Evolutionary conservation across 2,329 filamentous ascomycete genomes (phyloP), one percentile per base, ranked within the genome.

Genomic region (Beauveria pseudobassiana): DNA sequence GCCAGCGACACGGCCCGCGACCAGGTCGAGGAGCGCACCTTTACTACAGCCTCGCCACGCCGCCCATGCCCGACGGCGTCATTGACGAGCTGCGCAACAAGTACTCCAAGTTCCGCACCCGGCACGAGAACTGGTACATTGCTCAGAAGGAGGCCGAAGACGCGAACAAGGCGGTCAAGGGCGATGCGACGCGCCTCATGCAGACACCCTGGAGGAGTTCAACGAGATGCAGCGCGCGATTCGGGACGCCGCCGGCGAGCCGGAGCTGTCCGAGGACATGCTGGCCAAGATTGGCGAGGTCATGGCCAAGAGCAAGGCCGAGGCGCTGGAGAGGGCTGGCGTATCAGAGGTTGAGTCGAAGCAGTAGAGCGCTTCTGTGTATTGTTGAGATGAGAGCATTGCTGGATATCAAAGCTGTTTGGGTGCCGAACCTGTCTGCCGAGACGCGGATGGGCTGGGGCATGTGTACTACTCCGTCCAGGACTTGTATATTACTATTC

Each of bases 61-160:
- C 89, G 28, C 93, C 93, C 16, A 91, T 96, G 82, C 92, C 93
- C 5, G 76, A 80, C 34, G 77, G 75, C n/a, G 83, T 97, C 43
- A 82, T 96, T 66, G 87, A 96, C 73, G 93, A 98, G 79, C 80
- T 98, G 71, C 83, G 92, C 71, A 88, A 89, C 78, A 88, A 87
- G 72, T 96, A 87, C 81, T 90, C 87, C 67, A 85, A 83, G 69
- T 95, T 93, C 84, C 82, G 92, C 70, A 91, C 87, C 59, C 82
- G 90, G 53, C 91, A 96, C 76, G 89, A 92, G 65, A 77, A 83
- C 51, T 88, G 88, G 73, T 96, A 88, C 72, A 74, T 93, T 58
- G 79, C 79, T 66, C 76, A 79, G 75, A 88, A 87, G 79, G 79
- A 85, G 73, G 76, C 79, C 63, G 82, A 87, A 72, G 87, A 84